These are phyloP conservation scores for Gryganskiella cystojenkinii DNA, from an alignment of 192 early-diverging fungal genomes.

Conservation along the genomic window DNA sequence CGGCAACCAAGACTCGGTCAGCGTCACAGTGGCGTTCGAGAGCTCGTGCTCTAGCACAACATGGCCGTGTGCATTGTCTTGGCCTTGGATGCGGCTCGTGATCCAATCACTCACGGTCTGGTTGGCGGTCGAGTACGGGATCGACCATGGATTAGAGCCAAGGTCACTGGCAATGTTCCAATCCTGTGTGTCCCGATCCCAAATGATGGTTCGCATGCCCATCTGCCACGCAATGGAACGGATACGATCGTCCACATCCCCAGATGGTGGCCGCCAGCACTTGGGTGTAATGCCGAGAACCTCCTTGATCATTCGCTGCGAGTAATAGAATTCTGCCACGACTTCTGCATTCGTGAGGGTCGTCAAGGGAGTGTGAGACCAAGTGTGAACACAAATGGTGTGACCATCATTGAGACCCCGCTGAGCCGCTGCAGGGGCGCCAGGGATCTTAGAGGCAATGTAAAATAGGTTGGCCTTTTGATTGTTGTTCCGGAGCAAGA, in stretches of 20 bases:
- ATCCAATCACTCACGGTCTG: slow-evolving; percentile 53
- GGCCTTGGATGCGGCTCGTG: slow-evolving; percentile 28
- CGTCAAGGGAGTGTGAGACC: slow-evolving; percentile 61
- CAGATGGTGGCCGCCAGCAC: slow-evolving; percentile 61
- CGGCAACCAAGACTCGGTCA: slow-evolving; percentile 56
- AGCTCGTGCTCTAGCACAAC: slow-evolving; percentile 55
- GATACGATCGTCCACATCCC: slow-evolving; percentile 61
- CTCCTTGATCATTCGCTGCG: slow-evolving; percentile 55
- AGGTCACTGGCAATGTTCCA: slow-evolving; percentile 51
- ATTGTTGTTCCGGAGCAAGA: slow-evolving; percentile 39
- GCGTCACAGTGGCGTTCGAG: slow-evolving; percentile 47
- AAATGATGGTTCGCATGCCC: slow-evolving; percentile 38
- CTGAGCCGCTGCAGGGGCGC: slow-evolving; percentile 33
- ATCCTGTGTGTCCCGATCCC: slow-evolving; percentile 41
- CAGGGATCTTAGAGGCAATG: slow-evolving; percentile 54
- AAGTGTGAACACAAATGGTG: slow-evolving; percentile 62
- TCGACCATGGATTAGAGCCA: slow-evolving; percentile 7
- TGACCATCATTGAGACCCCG: slow-evolving; percentile 55
- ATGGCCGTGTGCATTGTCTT: slow-evolving; percentile 38
- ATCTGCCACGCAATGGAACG: slow-evolving; percentile 58
- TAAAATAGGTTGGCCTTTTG: slow-evolving; percentile 57
- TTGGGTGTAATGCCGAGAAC: slow-evolving; percentile 50
- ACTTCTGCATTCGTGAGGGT: slow-evolving; percentile 44
- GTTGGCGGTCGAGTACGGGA: slow-evolving; percentile 37
- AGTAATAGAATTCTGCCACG: slow-evolving; percentile 40